These are phyloP conservation scores for Phaeosphaeria sp. DNA, from an alignment of 2,329 filamentous ascomycete species.

Conservation along the genomic window DNA sequence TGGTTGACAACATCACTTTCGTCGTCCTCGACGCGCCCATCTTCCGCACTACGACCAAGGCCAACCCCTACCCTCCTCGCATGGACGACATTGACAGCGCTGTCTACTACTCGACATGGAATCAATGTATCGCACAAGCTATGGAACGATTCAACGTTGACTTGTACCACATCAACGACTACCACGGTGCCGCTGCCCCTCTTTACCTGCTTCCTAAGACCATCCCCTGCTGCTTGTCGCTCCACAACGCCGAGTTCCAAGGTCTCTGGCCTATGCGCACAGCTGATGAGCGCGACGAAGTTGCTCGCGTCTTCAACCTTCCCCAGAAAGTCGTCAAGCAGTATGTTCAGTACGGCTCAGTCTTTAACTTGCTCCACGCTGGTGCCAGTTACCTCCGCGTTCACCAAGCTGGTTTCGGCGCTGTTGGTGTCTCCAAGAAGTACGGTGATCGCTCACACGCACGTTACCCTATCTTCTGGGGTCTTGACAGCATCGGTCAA, in stretches of 20 bases:
- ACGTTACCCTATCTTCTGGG: neutral
- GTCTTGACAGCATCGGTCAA: neutral
- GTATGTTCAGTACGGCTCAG: neutral
- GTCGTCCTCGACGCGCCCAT: constrained; percentile 1
- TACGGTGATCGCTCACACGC: neutral
- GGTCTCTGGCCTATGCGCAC: constrained; percentile 1
- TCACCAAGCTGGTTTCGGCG: neutral
- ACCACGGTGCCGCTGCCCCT: neutral
- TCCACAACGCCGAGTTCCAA: neutral
- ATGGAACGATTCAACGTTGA: neutral
- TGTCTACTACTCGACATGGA: neutral
- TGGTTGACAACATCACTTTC: neutral
- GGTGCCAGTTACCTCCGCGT: neutral
- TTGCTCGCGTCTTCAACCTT: neutral
- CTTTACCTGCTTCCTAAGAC: neutral
- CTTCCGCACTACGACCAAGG: neutral
- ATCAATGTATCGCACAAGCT: neutral
- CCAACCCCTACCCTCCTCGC: neutral
- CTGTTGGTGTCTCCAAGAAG: neutral
- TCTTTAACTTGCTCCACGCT: neutral
- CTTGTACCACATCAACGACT: neutral
- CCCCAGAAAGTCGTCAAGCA: neutral
- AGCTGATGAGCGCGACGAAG: neutral
- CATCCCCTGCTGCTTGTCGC: neutral
- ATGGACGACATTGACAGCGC: neutral